Evolutionary conservation across 2,329 filamentous ascomycete genomes (phyloP).

Genomic region (Claviceps sp.): DNA sequence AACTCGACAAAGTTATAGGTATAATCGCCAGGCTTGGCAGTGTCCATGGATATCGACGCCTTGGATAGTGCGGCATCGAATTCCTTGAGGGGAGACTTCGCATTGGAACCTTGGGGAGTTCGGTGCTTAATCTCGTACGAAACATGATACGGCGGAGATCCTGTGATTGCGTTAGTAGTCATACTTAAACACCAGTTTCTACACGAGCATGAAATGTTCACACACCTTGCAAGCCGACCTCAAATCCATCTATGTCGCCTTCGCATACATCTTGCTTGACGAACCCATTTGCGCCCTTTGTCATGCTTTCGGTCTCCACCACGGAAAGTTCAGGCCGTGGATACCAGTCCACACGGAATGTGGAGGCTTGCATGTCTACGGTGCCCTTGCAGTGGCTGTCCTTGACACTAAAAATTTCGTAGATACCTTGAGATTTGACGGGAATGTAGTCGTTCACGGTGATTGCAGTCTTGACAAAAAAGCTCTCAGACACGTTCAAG

Average conservation of each 20-base stretch:
- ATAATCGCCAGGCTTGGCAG: slow-evolving; percentile 66
- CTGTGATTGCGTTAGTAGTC: slow-evolving; percentile 26
- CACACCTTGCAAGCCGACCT: slow-evolving; percentile 65
- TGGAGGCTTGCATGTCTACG: slow-evolving; percentile 59
- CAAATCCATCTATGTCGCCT: slow-evolving; percentile 81
- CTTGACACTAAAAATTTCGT: slow-evolving; percentile 63
- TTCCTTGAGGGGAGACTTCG: slow-evolving; percentile 52
- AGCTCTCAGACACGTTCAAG: slow-evolving; percentile 35
- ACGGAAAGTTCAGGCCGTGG: slow-evolving; percentile 61
- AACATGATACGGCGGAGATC: slow-evolving; percentile 67
- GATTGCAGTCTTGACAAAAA: slow-evolving; percentile 34
- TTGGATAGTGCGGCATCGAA: slow-evolving; percentile 66
- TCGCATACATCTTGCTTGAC: slow-evolving; percentile 79
- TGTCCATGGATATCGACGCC: slow-evolving; percentile 76
- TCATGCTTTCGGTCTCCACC: slow-evolving; percentile 49
- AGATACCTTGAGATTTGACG: slow-evolving; percentile 56
- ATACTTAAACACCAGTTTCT: slow-evolving; percentile 11
- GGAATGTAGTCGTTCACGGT: slow-evolving; percentile 54
- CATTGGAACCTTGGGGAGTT: slow-evolving; percentile 49
- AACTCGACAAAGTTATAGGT: slow-evolving; percentile 76
- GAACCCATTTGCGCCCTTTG: slow-evolving; percentile 37
- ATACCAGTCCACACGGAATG: slow-evolving; percentile 77
- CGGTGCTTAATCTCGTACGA: slow-evolving; percentile 70
- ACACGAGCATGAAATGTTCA: background rate
- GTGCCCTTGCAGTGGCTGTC: slow-evolving; percentile 74